Evolutionary conservation across 345 rosid species (phyloP).

Genomic region (Lepidium aucheri): DNA sequence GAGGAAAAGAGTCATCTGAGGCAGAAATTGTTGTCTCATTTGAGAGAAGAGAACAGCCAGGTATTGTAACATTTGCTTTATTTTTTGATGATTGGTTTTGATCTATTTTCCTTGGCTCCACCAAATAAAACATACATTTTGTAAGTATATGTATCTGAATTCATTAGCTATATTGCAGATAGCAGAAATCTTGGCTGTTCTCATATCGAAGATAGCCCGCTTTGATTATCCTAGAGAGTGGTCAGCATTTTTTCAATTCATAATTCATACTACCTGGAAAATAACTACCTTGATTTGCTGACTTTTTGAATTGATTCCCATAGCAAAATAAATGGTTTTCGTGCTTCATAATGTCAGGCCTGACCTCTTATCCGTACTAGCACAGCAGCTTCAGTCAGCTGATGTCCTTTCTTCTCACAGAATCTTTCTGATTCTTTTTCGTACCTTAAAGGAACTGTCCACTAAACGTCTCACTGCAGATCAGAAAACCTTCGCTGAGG

Average conservation of each 20-base stretch:
- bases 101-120: background rate
- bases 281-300: constrained; percentile 1
- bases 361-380: constrained; percentile 71
- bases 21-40: constrained; percentile 64
- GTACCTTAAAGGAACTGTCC: constrained; percentile 87
- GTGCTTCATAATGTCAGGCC: constrained; percentile 52
- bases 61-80: constrained; percentile 27
- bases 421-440: constrained; percentile 82
- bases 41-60: constrained; percentile 83
- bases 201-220: constrained; percentile 85
- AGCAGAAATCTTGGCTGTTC: constrained; percentile 77
- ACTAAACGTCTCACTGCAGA: constrained; percentile 88
- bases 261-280: background rate
- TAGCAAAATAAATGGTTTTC: constrained; percentile 5
- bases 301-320: background rate
- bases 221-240: constrained; percentile 94
- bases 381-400: constrained; percentile 76
- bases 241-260: constrained; percentile 18
- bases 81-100: background rate
- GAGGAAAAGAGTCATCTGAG: constrained; percentile 79
- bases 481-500: constrained; percentile 80
- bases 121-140: background rate
- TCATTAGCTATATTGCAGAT: constrained; percentile 39
- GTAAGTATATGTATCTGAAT: background rate
- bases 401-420: constrained; percentile 83